Conservation (phyloP, 2,329 filamentous ascomycete genomes). For the Aspergillus pseudoterreus region DNA sequence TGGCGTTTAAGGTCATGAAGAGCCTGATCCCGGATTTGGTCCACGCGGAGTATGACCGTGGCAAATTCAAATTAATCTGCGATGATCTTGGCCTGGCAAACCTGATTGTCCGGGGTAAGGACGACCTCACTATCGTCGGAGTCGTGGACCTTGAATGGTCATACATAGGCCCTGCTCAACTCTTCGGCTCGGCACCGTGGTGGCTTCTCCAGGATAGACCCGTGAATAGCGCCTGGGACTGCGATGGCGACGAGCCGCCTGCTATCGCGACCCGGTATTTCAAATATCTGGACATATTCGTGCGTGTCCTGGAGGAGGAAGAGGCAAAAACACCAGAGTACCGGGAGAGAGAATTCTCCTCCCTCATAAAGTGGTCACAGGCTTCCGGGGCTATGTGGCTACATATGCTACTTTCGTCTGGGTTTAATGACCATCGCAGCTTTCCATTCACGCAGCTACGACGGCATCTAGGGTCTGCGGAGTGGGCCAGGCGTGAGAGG, state of each 20-base stretch:
- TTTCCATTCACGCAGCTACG: slow-evolving; percentile 31
- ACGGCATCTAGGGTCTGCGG: slow-evolving; percentile 13
- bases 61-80: slow-evolving; percentile 37
- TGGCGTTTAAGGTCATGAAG: slow-evolving; percentile 26
- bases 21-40: slow-evolving; percentile 22
- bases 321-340: slow-evolving; percentile 24
- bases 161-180: slow-evolving; percentile 35
- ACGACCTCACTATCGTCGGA: slow-evolving; percentile 33
- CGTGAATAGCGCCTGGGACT: slow-evolving; percentile 27
- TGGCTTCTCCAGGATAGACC: slow-evolving; percentile 35
- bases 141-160: slow-evolving; percentile 38
- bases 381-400: slow-evolving; percentile 35
- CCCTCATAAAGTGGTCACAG: slow-evolving; percentile 32
- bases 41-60: slow-evolving; percentile 21
- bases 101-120: slow-evolving; percentile 31
- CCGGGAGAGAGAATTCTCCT: slow-evolving; percentile 26
- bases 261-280: slow-evolving; percentile 23
- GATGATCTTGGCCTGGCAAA: slow-evolving; percentile 37
- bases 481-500: slow-evolving; percentile 21
- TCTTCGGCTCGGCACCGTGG: slow-evolving; percentile 36
- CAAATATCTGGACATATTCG: slow-evolving; percentile 28
- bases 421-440: slow-evolving; percentile 28
- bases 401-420: slow-evolving; percentile 31
- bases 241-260: slow-evolving; percentile 17
- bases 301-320: slow-evolving; percentile 30